Percentiles rank a stretch among this genome's conserved stretches.
phyloP scores from a whole-genome alignment of 805 yeast genomes.

The Nakazawaea wickerhamii region DNA sequence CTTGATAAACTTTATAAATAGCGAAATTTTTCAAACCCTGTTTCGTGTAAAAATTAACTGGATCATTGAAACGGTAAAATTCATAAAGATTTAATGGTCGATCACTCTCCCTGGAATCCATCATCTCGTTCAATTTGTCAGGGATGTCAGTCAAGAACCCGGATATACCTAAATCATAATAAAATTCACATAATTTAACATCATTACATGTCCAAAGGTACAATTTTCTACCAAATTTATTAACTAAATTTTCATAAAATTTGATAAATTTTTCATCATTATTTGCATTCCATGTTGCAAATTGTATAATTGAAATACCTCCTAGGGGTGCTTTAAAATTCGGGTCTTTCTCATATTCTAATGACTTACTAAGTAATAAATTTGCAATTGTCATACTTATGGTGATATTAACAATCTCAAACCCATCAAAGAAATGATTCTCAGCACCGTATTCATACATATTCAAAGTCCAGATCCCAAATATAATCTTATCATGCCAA shows the following conservation, averaged over 20 bases:
- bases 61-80: slow-evolving; percentile 9
- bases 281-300: slow-evolving; percentile 10
- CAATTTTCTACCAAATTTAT: slow-evolving; percentile 5
- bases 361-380: slow-evolving; percentile 15
- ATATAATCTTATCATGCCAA: slow-evolving; percentile 30
- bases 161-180: slow-evolving; percentile 3
- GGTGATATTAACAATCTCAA: slow-evolving; percentile 26
- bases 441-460: slow-evolving; percentile 23
- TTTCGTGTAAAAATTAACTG: slow-evolving; percentile 6
- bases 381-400: slow-evolving; percentile 21
- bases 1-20: slow-evolving; percentile 5
- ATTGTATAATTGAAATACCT: slow-evolving; percentile 7
- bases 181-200: slow-evolving; percentile 1
- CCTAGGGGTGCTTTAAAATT: slow-evolving; percentile 4
- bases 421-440: slow-evolving; percentile 17
- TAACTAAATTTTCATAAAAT: slow-evolving; percentile 6
- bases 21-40: slow-evolving; percentile 10
- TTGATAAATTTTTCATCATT: slow-evolving; percentile 8
- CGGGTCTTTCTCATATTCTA: neutral
- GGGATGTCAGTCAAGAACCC: slow-evolving; percentile 13
- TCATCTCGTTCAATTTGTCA: neutral
- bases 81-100: slow-evolving; percentile 2
- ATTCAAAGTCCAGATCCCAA: slow-evolving; percentile 31
- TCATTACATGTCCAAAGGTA: slow-evolving; percentile 13
- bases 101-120: neutral